Evolutionary conservation across 2,329 filamentous ascomycete genomes (phyloP), one percentile per base, ranked within the genome.

Genomic region (Capronia coronata): DNA sequence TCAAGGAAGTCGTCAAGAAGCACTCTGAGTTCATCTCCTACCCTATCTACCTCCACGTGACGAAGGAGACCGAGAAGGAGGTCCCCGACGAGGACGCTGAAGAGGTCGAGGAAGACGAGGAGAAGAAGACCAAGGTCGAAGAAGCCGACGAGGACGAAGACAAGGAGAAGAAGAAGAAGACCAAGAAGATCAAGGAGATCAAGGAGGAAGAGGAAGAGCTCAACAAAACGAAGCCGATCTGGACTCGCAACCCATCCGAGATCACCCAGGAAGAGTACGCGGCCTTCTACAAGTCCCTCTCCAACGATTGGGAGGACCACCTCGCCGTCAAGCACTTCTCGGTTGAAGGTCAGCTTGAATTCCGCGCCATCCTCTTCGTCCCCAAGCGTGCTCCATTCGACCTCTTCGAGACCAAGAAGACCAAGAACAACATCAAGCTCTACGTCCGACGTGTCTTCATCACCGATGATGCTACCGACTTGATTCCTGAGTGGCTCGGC

Each of bases 351-450:
- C 93, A 97, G 80, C 90, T 98, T 62, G 93, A 98, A 78, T 98
- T 98, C 89, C 91, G 91, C 62, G 93, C 93, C 62, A 95, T 98
- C 74, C 89, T 98, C 71, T 98, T 94, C 79, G 91, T 98, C 48
- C 93, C 93, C 71, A 97, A 98, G 87, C 91, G 93, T 67, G 93
- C 93, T 73, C 93, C 93, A 65, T 98, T 98, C 74, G 93, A 98
- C 69, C 87, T 98, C 58, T 98, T 98, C 73, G 93, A 98, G 86
- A 96, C 91, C 71, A 98, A 98, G 88, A 95, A 96, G 86, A 96
- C 91, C 70, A 98, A 98, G 89, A 98, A 97, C 87, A 98, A 98
- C 86, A 97, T 98, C 83, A 98, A 98, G 86, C 85, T 98, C 65
- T 98, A 98, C 77, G 93, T 98, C 68, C 91, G 93, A 73, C 93